Evolutionary conservation across 441 rosid genomes (phyloP).

Genomic region (Gossypium aridum): DNA sequence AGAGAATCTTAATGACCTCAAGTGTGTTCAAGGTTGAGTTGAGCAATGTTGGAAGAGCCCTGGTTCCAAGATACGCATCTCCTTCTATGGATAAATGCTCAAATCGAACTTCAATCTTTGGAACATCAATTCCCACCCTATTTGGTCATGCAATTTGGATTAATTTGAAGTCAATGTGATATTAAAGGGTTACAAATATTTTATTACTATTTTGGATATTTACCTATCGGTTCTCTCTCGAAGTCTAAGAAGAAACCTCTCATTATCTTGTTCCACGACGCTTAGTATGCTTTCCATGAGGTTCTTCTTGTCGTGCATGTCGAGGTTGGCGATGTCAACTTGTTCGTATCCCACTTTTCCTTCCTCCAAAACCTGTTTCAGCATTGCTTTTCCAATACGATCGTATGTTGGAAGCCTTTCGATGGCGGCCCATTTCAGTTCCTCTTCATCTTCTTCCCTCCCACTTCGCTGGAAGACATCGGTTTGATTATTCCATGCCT

Average conservation of each 20-base stretch:
- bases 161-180: too few species aligned
- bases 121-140: constrained; percentile 54
- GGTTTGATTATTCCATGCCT: constrained; percentile 33
- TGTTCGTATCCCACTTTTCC: constrained; percentile 39
- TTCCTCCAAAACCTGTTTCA: constrained; percentile 34
- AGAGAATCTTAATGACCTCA: constrained; percentile 31
- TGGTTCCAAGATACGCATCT: constrained; percentile 51
- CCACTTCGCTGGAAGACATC: constrained; percentile 38
- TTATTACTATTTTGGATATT: not conserved
- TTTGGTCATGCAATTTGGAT: not conserved
- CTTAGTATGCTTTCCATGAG: constrained; percentile 38
- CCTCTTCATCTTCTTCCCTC: constrained; percentile 55
- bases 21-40: constrained; percentile 35
- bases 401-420: constrained; percentile 60
- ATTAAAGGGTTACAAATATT: too few species aligned
- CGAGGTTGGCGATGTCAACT: constrained; percentile 42
- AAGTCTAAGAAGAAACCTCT: constrained; percentile 36
- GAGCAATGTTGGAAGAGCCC: constrained; percentile 56
- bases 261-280: constrained; percentile 55
- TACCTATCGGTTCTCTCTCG: constrained; percentile 53
- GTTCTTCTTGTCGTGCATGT: constrained; percentile 33
- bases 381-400: constrained; percentile 35
- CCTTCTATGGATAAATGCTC: constrained; percentile 46
- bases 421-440: constrained; percentile 63
- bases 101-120: constrained; percentile 50